Evolutionary conservation across 129 eudicot species (phyloP).

Genomic region (Flaveria sonorensis): DNA sequence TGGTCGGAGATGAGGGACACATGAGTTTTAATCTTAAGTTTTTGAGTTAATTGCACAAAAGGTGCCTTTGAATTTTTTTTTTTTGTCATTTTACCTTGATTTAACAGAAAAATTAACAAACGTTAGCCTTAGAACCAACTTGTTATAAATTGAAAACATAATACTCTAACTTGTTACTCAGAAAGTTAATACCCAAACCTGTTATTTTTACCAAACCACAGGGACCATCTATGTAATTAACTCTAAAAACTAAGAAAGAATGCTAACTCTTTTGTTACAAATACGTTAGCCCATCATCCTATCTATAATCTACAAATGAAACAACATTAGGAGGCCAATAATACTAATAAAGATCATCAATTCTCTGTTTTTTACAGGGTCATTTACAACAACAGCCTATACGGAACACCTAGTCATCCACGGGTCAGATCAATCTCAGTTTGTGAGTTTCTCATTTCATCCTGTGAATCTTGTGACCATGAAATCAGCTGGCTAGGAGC

Average conservation of each 20-base stretch:
- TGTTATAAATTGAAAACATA: too few relatives aligned
- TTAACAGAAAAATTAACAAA: too few relatives aligned
- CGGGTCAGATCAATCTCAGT: conserved; percentile 75
- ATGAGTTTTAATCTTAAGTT: too few relatives aligned
- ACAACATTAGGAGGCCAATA: neutral
- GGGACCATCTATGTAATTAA: too few relatives aligned
- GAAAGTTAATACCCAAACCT: too few relatives aligned
- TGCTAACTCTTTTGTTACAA: neutral
- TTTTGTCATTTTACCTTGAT: too few relatives aligned
- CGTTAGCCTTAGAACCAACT: too few relatives aligned
- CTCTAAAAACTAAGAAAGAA: neutral
- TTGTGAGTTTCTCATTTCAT: conserved; percentile 45
- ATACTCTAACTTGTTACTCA: too few relatives aligned
- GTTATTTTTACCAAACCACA: too few relatives aligned
- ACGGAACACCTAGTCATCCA: conserved; percentile 47
- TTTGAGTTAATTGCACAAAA: too few relatives aligned
- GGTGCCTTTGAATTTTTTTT: too few relatives aligned
- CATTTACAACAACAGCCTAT: conserved; percentile 64
- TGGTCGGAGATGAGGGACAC: too few relatives aligned
- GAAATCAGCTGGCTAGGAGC: conserved; percentile 30
- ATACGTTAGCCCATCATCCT: conserved; percentile 31
- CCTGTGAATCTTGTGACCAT: conserved; percentile 41
- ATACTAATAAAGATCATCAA: neutral
- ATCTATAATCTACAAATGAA: conserved; percentile 39
- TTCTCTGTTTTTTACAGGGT: conserved; percentile 23